Conservation (phyloP, 129 eudicot species). For the Kitagawia praeruptora region DNA sequence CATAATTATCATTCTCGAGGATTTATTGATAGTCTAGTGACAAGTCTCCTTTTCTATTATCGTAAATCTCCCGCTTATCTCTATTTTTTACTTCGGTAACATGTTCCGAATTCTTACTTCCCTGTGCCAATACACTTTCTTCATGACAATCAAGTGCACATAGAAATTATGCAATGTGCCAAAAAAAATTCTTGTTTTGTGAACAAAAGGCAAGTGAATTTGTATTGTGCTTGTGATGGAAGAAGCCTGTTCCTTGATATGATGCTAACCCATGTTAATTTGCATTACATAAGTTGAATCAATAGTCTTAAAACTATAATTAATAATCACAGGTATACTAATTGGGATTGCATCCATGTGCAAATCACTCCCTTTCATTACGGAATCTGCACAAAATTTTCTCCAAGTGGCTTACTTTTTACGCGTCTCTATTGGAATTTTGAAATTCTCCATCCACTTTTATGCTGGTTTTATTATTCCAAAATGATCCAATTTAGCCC, state of each 20-base stretch:
- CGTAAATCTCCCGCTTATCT: neutral
- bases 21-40: neutral
- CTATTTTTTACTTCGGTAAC: neutral
- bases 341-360: slow-evolving; percentile 8
- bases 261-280: neutral
- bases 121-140: neutral
- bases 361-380: neutral
- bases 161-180: neutral
- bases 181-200: neutral
- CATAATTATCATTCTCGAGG: neutral
- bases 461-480: neutral
- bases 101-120: neutral
- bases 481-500: neutral
- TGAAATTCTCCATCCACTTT: neutral
- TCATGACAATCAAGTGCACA: neutral
- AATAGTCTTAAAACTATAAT: neutral
- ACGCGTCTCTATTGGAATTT: slow-evolving; percentile 2
- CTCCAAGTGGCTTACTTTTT: neutral
- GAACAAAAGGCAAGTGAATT: neutral
- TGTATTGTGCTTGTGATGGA: neutral
- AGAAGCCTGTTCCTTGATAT: neutral
- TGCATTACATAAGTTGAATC: neutral
- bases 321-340: neutral
- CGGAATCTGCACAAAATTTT: neutral
- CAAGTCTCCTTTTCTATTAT: neutral